Conservation (phyloP, 2,329 filamentous ascomycete species). For the Neonectria sp. region DNA sequence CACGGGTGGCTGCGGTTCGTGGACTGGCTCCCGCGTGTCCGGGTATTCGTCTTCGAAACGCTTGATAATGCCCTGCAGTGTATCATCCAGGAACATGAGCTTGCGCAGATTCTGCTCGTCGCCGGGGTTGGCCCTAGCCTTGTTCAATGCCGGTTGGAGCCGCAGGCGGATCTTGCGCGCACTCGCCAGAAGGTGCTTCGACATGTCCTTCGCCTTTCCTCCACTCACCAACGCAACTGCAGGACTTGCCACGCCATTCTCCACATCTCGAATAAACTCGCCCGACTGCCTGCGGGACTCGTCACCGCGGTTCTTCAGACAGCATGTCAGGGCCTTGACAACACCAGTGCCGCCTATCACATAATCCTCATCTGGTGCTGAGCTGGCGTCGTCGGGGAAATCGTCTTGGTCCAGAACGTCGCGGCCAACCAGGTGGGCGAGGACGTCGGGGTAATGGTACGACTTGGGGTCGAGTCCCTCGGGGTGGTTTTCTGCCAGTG, state of each 20-base stretch:
- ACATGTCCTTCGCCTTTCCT: conserved; percentile 89
- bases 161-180: conserved; percentile 90
- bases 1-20: conserved; percentile 30
- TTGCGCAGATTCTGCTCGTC: conserved; percentile 86
- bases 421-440: conserved; percentile 89
- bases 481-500: conserved; percentile 56
- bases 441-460: conserved; percentile 78
- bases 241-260: conserved; percentile 64
- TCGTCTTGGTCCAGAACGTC: conserved; percentile 65
- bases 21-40: conserved; percentile 74
- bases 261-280: conserved; percentile 68
- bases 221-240: conserved; percentile 56
- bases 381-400: conserved; percentile 73
- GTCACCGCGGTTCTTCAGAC: conserved; percentile 82
- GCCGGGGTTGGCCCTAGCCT: conserved; percentile 76
- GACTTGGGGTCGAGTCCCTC: conserved; percentile 48
- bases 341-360: conserved; percentile 96
- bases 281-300: conserved; percentile 70
- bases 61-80: conserved; percentile 91
- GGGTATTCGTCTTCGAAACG: conserved; percentile 98
- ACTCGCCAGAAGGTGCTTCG: conserved; percentile 87
- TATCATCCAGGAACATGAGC: conserved; percentile 90
- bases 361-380: conserved; percentile 91
- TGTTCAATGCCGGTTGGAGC: conserved; percentile 86
- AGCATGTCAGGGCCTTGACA: conserved; percentile 93